These are phyloP conservation scores for Testicularia cyperi DNA, from an alignment of 1,284 basidiomycete genomes.

Conservation along the genomic window DNA sequence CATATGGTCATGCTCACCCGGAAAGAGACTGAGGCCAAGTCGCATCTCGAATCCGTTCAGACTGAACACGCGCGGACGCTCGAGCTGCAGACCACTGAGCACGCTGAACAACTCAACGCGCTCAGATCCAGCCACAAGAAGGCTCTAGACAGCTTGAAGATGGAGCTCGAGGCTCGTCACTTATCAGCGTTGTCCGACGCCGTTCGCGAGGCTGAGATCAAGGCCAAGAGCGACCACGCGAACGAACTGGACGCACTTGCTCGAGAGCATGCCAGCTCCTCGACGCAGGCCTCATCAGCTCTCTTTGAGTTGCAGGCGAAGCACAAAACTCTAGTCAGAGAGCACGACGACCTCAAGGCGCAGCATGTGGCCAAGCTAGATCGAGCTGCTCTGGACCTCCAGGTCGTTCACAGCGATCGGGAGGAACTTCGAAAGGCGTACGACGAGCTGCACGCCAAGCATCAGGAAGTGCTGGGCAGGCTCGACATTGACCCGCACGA, in stretches of 20 bases:
- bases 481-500: conserved; percentile 59
- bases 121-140: conserved; percentile 10
- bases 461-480: conserved; percentile 28
- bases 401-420: conserved; percentile 14
- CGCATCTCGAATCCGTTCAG: background rate
- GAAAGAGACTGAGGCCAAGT: conserved; percentile 7
- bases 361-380: conserved; percentile 32
- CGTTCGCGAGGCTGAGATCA: conserved; percentile 10
- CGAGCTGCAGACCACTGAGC: conserved; percentile 2
- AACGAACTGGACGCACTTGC: conserved; percentile 11
- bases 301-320: conserved; percentile 1
- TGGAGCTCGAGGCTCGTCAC: conserved; percentile 38
- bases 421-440: conserved; percentile 31
- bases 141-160: conserved; percentile 6
- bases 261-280: conserved; percentile 11
- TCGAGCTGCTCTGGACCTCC: conserved; percentile 19
- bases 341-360: conserved; percentile 5
- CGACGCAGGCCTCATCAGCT: background rate
- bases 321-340: conserved; percentile 1
- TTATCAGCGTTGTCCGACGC: conserved; percentile 17
- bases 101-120: conserved; percentile 5
- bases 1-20: conserved; percentile 10
- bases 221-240: conserved; percentile 5
- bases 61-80: conserved; percentile 5
- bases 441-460: conserved; percentile 37